phyloP scores from a whole-genome alignment of 2,329 filamentous ascomycete genomes.

The Fusarium avenaceum region DNA sequence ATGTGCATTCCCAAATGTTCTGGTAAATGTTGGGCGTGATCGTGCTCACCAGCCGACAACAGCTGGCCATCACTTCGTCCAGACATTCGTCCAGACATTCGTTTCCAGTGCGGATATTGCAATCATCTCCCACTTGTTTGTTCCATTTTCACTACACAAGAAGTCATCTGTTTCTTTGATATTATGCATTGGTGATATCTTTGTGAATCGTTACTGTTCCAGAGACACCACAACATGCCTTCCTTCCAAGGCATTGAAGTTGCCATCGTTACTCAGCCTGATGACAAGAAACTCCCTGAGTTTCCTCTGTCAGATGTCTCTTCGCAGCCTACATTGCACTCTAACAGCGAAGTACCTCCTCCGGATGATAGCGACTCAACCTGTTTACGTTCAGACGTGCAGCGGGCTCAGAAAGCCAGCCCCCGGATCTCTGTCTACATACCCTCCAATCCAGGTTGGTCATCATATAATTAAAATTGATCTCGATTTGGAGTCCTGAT shows the following conservation, averaged over 20 bases:
- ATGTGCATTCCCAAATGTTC: no score
- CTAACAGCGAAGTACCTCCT: constrained; percentile 29
- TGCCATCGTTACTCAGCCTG: constrained; percentile 57
- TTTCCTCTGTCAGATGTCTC: constrained; percentile 68
- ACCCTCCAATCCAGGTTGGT: constrained; percentile 65
- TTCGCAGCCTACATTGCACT: constrained; percentile 55
- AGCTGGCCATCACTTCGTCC: constrained; percentile 25
- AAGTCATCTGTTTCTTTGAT: no score
- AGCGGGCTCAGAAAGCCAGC: constrained; percentile 51
- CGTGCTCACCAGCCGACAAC: constrained; percentile 16
- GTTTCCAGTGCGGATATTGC: neutral
- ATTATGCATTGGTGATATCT: no score
- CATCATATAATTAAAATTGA: neutral
- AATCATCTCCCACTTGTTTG: neutral
- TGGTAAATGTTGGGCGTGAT: neutral
- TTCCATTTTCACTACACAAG: neutral
- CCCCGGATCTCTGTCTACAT: constrained; percentile 68
- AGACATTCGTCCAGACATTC: neutral
- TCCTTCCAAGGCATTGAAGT: constrained; percentile 64
- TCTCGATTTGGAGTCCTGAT: neutral
- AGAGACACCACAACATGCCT: constrained; percentile 57
- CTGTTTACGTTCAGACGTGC: neutral
- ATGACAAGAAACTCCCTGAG: constrained; percentile 61
- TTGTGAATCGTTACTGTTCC: neutral
- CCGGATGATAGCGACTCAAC: constrained; percentile 29